phyloP scores from a whole-genome alignment of 2,329 filamentous ascomycete genomes.

The Epichloe hybrida region DNA sequence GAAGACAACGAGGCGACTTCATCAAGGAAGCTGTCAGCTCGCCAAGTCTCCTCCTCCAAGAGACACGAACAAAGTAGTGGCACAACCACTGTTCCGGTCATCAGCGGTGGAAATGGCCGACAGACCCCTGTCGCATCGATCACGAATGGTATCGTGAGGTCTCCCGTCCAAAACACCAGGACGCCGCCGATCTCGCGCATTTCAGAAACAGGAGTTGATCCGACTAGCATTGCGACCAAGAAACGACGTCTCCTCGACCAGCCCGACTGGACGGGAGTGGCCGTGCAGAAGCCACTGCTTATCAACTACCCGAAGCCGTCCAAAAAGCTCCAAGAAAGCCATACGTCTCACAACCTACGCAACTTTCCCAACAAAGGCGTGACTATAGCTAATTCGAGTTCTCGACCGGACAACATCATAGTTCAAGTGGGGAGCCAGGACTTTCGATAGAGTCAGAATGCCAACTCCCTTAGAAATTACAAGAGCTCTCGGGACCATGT shows the following conservation, averaged over 20 bases:
- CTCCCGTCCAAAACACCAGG: background rate
- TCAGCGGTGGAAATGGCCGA: conserved; percentile 1
- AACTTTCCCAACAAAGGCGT: background rate
- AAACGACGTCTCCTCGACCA: conserved; percentile 14
- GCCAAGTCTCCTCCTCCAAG: background rate
- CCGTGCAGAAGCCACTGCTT: conserved; percentile 17
- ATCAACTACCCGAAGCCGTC: conserved; percentile 10
- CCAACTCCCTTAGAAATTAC: conserved; percentile 5
- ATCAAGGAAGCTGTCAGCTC: background rate
- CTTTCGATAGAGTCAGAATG: conserved; percentile 16
- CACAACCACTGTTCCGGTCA: background rate
- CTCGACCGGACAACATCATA: conserved; percentile 7
- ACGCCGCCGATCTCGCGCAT: background rate
- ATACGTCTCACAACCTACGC: background rate
- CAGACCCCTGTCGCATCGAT: background rate
- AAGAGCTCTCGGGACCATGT: background rate
- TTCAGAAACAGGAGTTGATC: background rate
- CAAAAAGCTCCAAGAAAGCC: conserved; percentile 2
- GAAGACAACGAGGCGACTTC: background rate
- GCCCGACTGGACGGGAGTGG: conserved; percentile 19
- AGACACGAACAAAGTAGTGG: background rate
- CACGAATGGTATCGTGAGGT: background rate
- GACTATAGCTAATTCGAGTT: background rate
- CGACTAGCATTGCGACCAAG: conserved; percentile 11
- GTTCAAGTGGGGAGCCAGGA: conserved; percentile 17